phyloP scores from a whole-genome alignment of 1,139 yeast species.

The Scheffersomyces titani region DNA sequence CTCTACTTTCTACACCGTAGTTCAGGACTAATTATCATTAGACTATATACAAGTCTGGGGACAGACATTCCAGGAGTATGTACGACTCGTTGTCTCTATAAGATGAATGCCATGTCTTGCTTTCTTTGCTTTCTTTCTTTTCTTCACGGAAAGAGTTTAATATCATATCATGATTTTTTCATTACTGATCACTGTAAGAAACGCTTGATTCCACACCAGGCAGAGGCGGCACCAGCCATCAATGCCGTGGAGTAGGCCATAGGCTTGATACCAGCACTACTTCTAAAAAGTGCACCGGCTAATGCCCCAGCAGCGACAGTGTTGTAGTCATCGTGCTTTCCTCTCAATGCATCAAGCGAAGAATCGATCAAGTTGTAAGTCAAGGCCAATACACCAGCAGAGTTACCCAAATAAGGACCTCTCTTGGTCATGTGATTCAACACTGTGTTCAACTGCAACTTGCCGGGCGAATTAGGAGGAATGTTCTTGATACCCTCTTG shows the following conservation, averaged over 20 bases:
- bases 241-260: slow-evolving; percentile 85
- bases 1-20: background rate
- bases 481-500: slow-evolving; percentile 80
- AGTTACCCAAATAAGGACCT: slow-evolving; percentile 94
- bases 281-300: slow-evolving; percentile 89
- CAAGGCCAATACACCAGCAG: slow-evolving; percentile 91
- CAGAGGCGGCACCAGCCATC: slow-evolving; percentile 88
- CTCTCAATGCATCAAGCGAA: slow-evolving; percentile 75
- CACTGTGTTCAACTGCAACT: slow-evolving; percentile 82
- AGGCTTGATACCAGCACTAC: slow-evolving; percentile 82
- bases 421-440: slow-evolving; percentile 91
- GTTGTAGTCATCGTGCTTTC: slow-evolving; percentile 83
- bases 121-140: background rate
- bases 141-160: background rate
- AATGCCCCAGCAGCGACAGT: slow-evolving; percentile 88
- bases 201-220: slow-evolving; percentile 86
- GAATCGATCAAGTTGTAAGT: slow-evolving; percentile 85
- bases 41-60: background rate
- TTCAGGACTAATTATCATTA: background rate
- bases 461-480: slow-evolving; percentile 71
- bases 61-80: background rate
- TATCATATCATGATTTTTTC: background rate
- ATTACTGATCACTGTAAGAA: slow-evolving; percentile 18
- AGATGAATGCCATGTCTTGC: background rate
- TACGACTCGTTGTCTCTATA: background rate